These are phyloP conservation scores for Solanum piurae DNA, from an alignment of 257 asterid species.

Conservation along the genomic window DNA sequence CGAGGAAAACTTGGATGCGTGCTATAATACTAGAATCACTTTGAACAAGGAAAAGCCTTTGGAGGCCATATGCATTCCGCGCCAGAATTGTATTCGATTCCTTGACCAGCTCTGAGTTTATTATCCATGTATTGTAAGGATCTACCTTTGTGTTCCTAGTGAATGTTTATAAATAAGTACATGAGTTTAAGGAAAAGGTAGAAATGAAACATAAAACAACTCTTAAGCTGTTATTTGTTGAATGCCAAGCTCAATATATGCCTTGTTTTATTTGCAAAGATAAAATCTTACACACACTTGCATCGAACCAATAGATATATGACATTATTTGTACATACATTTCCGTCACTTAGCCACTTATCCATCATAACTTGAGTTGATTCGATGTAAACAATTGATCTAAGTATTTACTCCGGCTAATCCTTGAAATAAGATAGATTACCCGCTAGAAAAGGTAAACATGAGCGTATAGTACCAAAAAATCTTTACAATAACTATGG, in stretches of 20 bases:
- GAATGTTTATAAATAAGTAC: not conserved
- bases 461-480: not conserved
- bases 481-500: not conserved
- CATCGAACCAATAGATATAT: too few species aligned
- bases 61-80: conserved; percentile 27
- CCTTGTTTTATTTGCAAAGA: not conserved
- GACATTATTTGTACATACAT: too few species aligned
- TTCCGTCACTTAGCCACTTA: not conserved
- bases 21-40: not conserved
- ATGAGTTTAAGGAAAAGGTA: not conserved
- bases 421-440: not conserved
- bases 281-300: too few species aligned
- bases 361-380: not conserved
- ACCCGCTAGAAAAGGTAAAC: not conserved
- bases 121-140: not conserved
- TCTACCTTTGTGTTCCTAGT: not conserved
- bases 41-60: conserved; percentile 28
- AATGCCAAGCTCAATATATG: not conserved
- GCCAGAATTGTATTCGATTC: conserved; percentile 13
- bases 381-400: not conserved
- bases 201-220: not conserved
- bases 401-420: too few species aligned
- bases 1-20: conserved; percentile 1
- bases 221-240: not conserved
- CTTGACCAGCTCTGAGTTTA: conserved; percentile 14